These are phyloP conservation scores for Tothia fuscella DNA, from an alignment of 2,329 filamentous ascomycete species.

Conservation along the genomic window DNA sequence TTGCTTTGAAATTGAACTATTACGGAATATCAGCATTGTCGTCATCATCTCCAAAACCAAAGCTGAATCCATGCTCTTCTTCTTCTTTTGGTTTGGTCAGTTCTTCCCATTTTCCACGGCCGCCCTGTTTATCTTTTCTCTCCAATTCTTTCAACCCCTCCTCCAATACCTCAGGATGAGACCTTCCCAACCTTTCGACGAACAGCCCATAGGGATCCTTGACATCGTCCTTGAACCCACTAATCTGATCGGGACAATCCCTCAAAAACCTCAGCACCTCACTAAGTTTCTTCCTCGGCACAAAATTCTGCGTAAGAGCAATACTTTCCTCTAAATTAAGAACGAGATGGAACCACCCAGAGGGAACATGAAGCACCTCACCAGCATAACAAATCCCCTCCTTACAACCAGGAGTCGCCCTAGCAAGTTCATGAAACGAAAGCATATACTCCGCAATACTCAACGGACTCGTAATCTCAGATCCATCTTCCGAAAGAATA, in stretches of 20 bases:
- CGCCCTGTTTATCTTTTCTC: constrained; percentile 39
- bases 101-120: constrained; percentile 66
- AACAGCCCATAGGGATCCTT: constrained; percentile 66
- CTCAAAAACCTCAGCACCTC: constrained; percentile 70
- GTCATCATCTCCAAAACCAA: constrained; percentile 46
- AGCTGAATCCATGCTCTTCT: constrained; percentile 44
- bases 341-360: constrained; percentile 94
- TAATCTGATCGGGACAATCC: constrained; percentile 75
- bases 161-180: constrained; percentile 52
- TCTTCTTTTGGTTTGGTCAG: constrained; percentile 46
- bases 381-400: constrained; percentile 77
- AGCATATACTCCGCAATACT: constrained; percentile 97
- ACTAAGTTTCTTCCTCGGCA: constrained; percentile 60
- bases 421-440: constrained; percentile 74
- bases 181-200: constrained; percentile 50
- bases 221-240: constrained; percentile 66
- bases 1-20: background rate
- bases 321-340: constrained; percentile 78
- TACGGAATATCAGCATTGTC: constrained; percentile 17
- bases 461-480: constrained; percentile 84
- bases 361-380: constrained; percentile 84
- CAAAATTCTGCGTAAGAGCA: constrained; percentile 91
- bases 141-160: constrained; percentile 54
- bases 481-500: constrained; percentile 77
- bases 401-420: constrained; percentile 60